Evolutionary conservation across 2,329 filamentous ascomycete genomes (phyloP), one percentile per base, ranked within the genome.

Genomic region (Penicillium sp.): DNA sequence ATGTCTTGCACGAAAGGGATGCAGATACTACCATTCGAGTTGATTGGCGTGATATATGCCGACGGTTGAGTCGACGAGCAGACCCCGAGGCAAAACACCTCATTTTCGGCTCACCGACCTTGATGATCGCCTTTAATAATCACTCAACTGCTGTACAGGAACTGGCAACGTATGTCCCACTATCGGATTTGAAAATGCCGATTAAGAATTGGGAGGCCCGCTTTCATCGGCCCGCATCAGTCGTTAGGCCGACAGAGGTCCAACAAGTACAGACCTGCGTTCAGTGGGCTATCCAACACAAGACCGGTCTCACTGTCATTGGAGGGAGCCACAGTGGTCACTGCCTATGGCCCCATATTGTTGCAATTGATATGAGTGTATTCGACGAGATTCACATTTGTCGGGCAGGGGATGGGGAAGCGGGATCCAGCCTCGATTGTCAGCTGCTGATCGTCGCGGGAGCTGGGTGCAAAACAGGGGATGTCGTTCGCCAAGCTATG

Each of bases 271-370:
- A 81, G 56, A 40, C 70, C 3, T 83, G 80, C 52, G 73, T 83
- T 44, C 59, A 36, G 57, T 84, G 79, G 81, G 79, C 80, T 54
- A 33, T 78, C 8, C 61, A 75, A 52, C 66, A 80, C 45, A 47
- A 48, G 0, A 26, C 70, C 1, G 57, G 73, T 36, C 61, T 83
- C 44, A 78, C 75, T 0, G 62, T 84, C 26, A 11, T 84, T 13
- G 75, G 79, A 5, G 81, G 82, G 0, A 71, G 82, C 11, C 81
- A 85, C 56, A 79, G 81, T 54, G 77, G 74, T 5, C 78, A 85
- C 43, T 84, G 80, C 60, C 53, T 80, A 38, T 67, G 65, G 71
- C 62, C 76, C 2, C 72, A 75, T 44, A 70, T 79, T 12, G 74
- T 83, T 36, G 59, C 79, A 0, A 55, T 85, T 25, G 79, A 84